These are phyloP conservation scores for Cladosporium sp. DNA, from an alignment of 2,329 filamentous ascomycete genomes.

Conservation along the genomic window DNA sequence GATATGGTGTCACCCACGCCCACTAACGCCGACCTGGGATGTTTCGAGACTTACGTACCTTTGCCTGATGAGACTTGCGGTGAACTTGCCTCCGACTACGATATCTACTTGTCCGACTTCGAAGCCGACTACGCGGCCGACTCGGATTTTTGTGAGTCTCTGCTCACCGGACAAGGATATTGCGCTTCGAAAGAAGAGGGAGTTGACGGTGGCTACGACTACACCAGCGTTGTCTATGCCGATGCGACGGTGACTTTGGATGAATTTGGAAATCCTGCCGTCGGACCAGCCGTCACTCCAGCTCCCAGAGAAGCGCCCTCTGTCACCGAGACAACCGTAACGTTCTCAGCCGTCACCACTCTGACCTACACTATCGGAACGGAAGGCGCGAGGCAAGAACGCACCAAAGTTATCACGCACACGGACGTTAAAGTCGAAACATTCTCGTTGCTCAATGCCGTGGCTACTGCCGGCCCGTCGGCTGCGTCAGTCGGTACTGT, in stretches of 20 bases:
- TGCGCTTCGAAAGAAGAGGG: conserved; percentile 12
- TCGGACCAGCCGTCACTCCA: conserved; percentile 6
- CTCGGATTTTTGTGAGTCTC: conserved; percentile 15
- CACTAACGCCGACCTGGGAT: conserved; percentile 1
- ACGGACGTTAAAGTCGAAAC: conserved; percentile 15
- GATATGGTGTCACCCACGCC: conserved; percentile 4
- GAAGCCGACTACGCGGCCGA: conserved; percentile 15
- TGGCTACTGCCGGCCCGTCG: conserved; percentile 11
- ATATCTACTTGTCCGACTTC: conserved; percentile 15
- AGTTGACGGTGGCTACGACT: background rate
- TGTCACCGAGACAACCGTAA: conserved; percentile 1
- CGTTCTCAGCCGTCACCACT: conserved; percentile 8
- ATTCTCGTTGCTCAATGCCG: conserved; percentile 11
- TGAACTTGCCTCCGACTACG: conserved; percentile 16
- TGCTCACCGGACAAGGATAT: conserved; percentile 17
- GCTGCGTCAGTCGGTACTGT: conserved; percentile 10
- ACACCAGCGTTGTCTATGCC: conserved; percentile 5
- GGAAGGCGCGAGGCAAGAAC: conserved; percentile 3
- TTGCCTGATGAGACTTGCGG: conserved; percentile 16
- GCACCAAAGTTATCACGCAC: conserved; percentile 15
- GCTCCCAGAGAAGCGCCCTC: background rate
- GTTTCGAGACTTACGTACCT: conserved; percentile 8
- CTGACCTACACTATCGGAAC: conserved; percentile 13
- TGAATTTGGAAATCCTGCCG: conserved; percentile 5
- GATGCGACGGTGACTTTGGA: conserved; percentile 12